Evolutionary conservation across 495 filamentous ascomycete species (phyloP), one percentile per base, ranked within the genome.

Genomic region (Aspergillus hancockii): DNA sequence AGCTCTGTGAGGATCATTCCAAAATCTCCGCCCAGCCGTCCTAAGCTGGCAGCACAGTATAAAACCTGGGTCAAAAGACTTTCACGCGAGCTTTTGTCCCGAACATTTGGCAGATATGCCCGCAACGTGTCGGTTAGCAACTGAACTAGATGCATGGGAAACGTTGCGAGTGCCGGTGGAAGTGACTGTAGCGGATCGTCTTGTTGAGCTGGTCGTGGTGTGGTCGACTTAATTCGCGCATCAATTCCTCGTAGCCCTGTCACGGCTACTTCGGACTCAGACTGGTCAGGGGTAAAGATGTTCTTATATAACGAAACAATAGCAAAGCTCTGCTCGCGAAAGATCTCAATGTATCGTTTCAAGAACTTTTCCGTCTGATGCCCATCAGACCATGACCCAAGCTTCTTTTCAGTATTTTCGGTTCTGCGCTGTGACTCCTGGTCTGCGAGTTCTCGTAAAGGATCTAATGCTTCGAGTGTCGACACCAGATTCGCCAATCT

Each of bases 291-390:
- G 3, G 88, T 85, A 67, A 97, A 98, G 47, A 98, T 94, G 64
- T 85, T 90, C 60, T 86, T 89, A 70, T 94, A 97, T 83, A 97
- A 89, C 19, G 89, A 92, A 21, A 98, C 83, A 58, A 97, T 95
- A 12, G 89, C 89, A 67, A 99, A 99, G 66, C 90, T 94, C 73
- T 99, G 95, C 74, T 99, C 95, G 53, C 95, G 89, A 74, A 97
- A 98, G 30, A 98, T 96, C 71, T 99, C 95, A 64, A 99, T 88
- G 75, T 96, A 99, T 53, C 91, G 80, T 71, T 99, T 99, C 38
- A 99, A 76, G 63, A 92, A 99, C 23, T 91, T 83, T 67, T 97
- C 95, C 2, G 93, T 97, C 67, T 98, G 94, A 66, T 95, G 91
- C 0, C 93, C 94, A 7, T 83, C 85, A 0, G 87, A 83, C 88